Evolutionary conservation across 139 green algal species (phyloP), one percentile per base, ranked within the genome.

Genomic region (Coccomyxa sp.): DNA sequence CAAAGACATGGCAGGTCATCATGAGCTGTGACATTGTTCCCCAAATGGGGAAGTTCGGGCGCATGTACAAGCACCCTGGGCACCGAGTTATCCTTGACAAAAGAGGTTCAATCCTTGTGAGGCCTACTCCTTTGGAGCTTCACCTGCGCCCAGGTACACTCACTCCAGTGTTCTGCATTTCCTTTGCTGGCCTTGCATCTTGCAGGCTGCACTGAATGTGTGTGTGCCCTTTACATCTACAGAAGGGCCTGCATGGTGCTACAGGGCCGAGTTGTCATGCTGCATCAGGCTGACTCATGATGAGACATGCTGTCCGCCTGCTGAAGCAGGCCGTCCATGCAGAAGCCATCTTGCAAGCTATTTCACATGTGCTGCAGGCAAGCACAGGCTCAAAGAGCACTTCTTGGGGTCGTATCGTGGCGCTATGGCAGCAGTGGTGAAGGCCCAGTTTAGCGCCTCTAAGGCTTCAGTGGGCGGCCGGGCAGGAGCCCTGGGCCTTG

Each of bases 51-150:
- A 72, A 72, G 68, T 86, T 89, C 8, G 27, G 86, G 44, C n/a
- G 39, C n/a, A 38, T 83, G n/a, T 92, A 92, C 82, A 92, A 92
- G 78, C 84, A 86, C 29, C 77, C 75, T 34, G 88, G 86, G 6
- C 55, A 86, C 18, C 76, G 86, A n/a, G 85, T 89, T 7, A 81
- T 92, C 22, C 41, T 90, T 18, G 85, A 90, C 71, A 38, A 36
- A 2, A 16, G 76, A 9, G 88, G 88, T 22, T 79, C 89, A 72
- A 55, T 92, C 29, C 76, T 90, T 1, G 82, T 90, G 35, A 71
- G 50, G 22, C 87, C 87, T 24, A 79, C 58, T 7, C 77, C 68
- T 8, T 68, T 91, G 18, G 87, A 91, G 31, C n/a, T 72, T 2
- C 29, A 72, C 68, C 68, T 72, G 2, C 24, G 31, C 24, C 29